Evolutionary conservation across 2,329 filamentous ascomycete genomes (phyloP), one percentile per base, ranked within the genome.

Genomic region (Colletotrichum zoysiae): DNA sequence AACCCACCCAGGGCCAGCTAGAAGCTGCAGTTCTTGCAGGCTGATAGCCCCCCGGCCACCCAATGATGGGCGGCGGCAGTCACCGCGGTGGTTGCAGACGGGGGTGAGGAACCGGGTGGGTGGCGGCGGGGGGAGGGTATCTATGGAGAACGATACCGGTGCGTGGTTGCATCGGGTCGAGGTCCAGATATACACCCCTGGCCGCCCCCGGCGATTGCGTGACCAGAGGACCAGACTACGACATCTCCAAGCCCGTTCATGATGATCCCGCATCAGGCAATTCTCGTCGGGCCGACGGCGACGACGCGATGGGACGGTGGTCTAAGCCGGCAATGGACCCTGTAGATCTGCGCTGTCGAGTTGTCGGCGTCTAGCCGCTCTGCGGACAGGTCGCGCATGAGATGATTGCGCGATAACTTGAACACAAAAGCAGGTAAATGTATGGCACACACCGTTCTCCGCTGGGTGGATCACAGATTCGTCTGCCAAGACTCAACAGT

Each of bases 151-250:
- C n/a, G 48, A 65, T 56, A 60, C 40, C 53, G 53, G 58, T 12
- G 46, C 6, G 42, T 16, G 42, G 42, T 20, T 46, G 2, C 16
- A 23, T 40, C 44, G 65, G 30, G 33, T 51, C 38, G 30, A 30
- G 59, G 40, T 50, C 65, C 53, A 60, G 59, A 71, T 30, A 60
- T 50, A 26, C 26, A 46, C 65, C 57, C 69, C 65, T 71, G 69
- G 69, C 55, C 23, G 23, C 12, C 59, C 20, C 59, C 20, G 23
- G 65, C 69, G 53, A 69, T 71, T 69, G 69, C 69, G 69, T 71
- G 69, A 71, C 69, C 57, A 46, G 59, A 33, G 46, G 16, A 30
- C 69, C 69, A 69, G 65, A 64, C 65, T 46, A 66, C 69, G 69
- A 71, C 65, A 71, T 69, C 4, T 64, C 7, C 33, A 18, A 59